Evolutionary conservation across 176 grass and related monocot species (phyloP), one percentile per base, ranked within the genome.

Genomic region (Otatea glauca): DNA sequence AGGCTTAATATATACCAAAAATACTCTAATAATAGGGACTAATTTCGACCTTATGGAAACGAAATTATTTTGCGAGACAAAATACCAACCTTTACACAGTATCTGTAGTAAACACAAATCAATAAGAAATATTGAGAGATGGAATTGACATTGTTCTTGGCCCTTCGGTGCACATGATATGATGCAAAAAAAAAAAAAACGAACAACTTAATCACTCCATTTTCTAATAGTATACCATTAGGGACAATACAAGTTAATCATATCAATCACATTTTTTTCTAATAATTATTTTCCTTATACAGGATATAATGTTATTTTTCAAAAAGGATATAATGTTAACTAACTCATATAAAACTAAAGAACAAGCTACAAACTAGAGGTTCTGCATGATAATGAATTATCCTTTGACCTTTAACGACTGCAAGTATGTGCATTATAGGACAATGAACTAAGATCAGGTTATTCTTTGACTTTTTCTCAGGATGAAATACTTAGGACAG

Each of bases 201-300:
- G 14, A 54, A 59, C 54, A 59, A 59, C 53, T 4, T 59, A 7
- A 21, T 58, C 34, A 18, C 3, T 75, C 20, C 20, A 20, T 56
- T 76, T 76, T 76, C 51, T 76, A 76, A n/a, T 41, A 76, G 74
- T 59, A 29, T 37, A 65, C 18, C 43, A 67, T 66, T 80, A 35
- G 17, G 7, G 48, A 51, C 29, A 37, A 80, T 51, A 51, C 17
- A 37, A 51, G 62, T 80, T 67, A 68, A 47, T 68, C 64, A 68
- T 54, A 24, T n/a, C 32, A 37, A 80, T 68, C 47, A 79, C 43
- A 47, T 29, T 29, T 6, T 55, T 24, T 63, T 48, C 13, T 41
- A 54, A 81, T 18, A 59, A 16, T 23, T 35, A 67, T 49, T 50
- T 69, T 64, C 47, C n/a, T 54, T 68, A 68, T 68, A 41, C 64